A percentile compares a stretch with the other conserved stretches of the same genome.
Evolutionary conservation across 257 asterid genomes (phyloP).

Genomic region (Handroanthus guayacan): DNA sequence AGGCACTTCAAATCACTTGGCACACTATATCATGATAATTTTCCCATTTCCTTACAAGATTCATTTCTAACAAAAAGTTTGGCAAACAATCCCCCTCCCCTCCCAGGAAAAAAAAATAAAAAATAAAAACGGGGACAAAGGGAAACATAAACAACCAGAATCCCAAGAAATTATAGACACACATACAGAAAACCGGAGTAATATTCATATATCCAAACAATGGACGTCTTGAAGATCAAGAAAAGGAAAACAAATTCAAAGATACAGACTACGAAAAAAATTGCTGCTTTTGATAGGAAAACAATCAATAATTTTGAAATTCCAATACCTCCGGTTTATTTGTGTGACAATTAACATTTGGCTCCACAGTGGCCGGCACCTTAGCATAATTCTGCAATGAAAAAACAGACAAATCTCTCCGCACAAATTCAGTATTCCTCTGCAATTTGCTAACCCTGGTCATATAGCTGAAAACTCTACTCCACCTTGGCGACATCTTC

Average conservation of each 20-base stretch:
- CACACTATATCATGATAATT: conserved; percentile 1
- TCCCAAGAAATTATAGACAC: neutral
- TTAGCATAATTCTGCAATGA: conserved; percentile 51
- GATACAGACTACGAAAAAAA: neutral
- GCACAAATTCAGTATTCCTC: conserved; percentile 38
- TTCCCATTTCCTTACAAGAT: neutral
- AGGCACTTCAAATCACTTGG: neutral
- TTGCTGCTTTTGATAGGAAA: neutral
- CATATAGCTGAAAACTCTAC: conserved; percentile 54
- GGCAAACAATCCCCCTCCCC: neutral
- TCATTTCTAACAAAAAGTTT: neutral
- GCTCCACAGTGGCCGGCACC: conserved; percentile 63
- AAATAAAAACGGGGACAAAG: neutral
- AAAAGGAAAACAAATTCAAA: neutral
- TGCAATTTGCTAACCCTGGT: conserved; percentile 43
- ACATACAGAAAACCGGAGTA: neutral
- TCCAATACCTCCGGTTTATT: conserved; percentile 51
- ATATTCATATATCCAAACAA: neutral
- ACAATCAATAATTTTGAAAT: conserved; percentile 8
- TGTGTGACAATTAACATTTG: conserved; percentile 37
- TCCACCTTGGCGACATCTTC: conserved; percentile 70
- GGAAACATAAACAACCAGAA: neutral
- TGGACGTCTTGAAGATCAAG: neutral
- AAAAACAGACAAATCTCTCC: conserved; percentile 41
- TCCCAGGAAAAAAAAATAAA: neutral